Base-by-base conservation (phyloP, 495 filamentous ascomycete genomes). In the Penicillium pancosmium region DNA sequence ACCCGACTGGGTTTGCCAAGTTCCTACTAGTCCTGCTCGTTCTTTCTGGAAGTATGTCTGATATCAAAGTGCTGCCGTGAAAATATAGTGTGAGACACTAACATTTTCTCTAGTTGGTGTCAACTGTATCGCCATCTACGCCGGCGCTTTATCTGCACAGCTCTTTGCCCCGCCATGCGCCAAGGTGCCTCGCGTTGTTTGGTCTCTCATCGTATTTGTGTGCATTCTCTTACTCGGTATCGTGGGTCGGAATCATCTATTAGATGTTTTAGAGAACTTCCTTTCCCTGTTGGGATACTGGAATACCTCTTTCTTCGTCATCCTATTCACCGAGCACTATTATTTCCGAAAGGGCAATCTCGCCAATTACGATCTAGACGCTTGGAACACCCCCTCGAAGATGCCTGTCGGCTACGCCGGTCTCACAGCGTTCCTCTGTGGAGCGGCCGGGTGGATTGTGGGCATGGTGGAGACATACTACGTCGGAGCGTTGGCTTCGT, bases 201-300 rank as follows among this genome's bases (percentile, higher is more conserved):
- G 77, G 78, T 73, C 71, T 3, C 36, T 78, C 38, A 54, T 79
- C 8, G 70, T 73, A 54, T 77, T 78, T 47, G 69, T 55, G 12
- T 68, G 74, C 33, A 78, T 76, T 31, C 61, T 78, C 5, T 64
- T 63, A 16, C 63, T 82, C 9, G 76, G 71, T 8, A 69, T 80
- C 27, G 77, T 69, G 10, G 75, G 79, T 21, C 72, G 74, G 12
- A 58, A 77, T 38, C 52, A 75, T 27, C 65, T 82, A 0, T 62
- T 68, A 9, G 66, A 62, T n/a, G 71, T 75, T 16, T 63, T 81
- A 3, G 71, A 82, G 62, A 78, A 85, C 56, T 85, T 87, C 68
- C 75, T 88, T 21, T 77, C 78, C 10, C 65, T 86, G 35, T 71
- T 88, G 18, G 82, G 84, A 6, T 88, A 87, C 68, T 86, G 83